Evolutionary conservation across 768 basidiomycete species (phyloP), one percentile per base, ranked within the genome.

Genomic region (Fomitopsis serialis): DNA sequence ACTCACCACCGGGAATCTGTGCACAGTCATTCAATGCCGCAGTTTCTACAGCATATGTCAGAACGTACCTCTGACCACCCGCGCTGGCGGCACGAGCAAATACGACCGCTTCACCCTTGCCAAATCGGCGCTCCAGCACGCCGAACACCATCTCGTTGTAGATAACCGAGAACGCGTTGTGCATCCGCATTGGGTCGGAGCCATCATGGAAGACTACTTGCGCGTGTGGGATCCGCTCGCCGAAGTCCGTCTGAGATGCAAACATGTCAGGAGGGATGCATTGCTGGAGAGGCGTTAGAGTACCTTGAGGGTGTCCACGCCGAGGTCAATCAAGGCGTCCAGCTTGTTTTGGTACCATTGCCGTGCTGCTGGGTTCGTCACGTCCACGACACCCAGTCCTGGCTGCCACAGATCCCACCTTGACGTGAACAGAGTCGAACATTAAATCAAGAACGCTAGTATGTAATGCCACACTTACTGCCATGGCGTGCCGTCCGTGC

Each of bases 61-160:
- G 15, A 25, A 35, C 37, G 36, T 24, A 79, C 76, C 83, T 70
- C 69, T 90, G 87, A 2, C 87, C 84, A 36, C 87, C 87, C 10
- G 79, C 78, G n/a, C 81, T 77, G 0, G 84, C 79, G 9, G 85
- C 76, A 22, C 87, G 72, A 7, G 86, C 86, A 60, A 88, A 89
- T 1, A 89, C 73, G 15, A 85, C 79, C 0, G 86, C 87, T 58
- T 85, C 79, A 24, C 82, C 76, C 53, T 76, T 74, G 5, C 87
- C 87, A 54, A 82, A 76, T 24, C 79, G 73, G 42, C 75, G 69
- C 58, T 81, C 73, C 21, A 88, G 71, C 9, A 86, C 59, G 17
- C 76, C 70, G 68, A 85, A 89, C 13, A 90, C 87, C 52, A 84
- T 67, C 57, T 84, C 75, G 65, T 90, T 90, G 71, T 88, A 89